Evolutionary conservation across 345 rosid species (phyloP), one percentile per base, ranked within the genome.

Genomic region (Aquilaria yunnanensis): DNA sequence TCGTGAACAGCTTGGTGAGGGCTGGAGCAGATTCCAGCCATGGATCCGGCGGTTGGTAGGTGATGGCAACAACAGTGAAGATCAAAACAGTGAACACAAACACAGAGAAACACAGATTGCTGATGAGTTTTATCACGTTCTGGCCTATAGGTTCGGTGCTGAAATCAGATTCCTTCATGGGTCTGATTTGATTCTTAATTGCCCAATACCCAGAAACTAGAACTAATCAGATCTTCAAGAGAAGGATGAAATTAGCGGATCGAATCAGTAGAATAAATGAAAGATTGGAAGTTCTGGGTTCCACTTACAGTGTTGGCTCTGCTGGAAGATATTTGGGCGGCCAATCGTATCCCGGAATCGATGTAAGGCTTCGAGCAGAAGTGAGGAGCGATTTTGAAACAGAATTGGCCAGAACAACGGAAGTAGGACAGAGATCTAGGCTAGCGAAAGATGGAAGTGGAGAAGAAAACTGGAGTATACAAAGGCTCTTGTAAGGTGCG

Each of bases 41-140:
- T 72, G 97, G 96, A 82, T 90, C 96, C 64, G 92, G 96, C 4
- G 99, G 99, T 68, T 90, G 95, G 73, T 90, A 90, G 16, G 97
- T 90, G 73, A 88, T 79, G 65, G 97, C 97, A 65, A 90, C 80
- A 51, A 82, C 89, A 2, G 93, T 86, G 68, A 94, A 81, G 5
- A 88, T 80, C 56, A 94, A 79, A 52, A 94, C 97, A 8, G 87
- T 67, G 85, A 93, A 78, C 12, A 93, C 96, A 59, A 93, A 93
- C 14, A 79, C 86, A n/a, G 99, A 90, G 85, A 94, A 90, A 60
- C 99, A 90, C 37, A 90, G 76, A 75, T 88, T 94, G 82, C 89
- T 88, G 54, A 88, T 94, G 47, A 86, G 71, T 69, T 86, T 88
- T 55, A 88, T 86, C 55, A 86, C 73, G 50, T 94, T 86, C 66